A percentile compares a stretch with the other conserved stretches of the same genome.
These are phyloP conservation scores for Escovopsis sp. DNA, from an alignment of 2,329 filamentous ascomycete genomes.

Conservation along the genomic window DNA sequence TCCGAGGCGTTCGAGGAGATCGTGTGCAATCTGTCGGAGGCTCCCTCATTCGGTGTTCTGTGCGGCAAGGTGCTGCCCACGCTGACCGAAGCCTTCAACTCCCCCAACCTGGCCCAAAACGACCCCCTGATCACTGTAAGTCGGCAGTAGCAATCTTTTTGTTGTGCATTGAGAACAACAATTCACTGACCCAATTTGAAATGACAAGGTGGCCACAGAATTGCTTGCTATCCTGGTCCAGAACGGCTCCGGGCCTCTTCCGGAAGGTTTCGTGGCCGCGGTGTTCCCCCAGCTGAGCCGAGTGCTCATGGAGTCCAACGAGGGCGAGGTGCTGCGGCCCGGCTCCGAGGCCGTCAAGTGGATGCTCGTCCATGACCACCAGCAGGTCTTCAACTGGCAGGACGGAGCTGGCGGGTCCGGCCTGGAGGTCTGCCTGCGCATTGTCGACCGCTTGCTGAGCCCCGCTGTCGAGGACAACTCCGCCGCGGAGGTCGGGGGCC, in stretches of 20 bases:
- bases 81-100: slow-evolving; percentile 76
- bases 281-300: slow-evolving; percentile 77
- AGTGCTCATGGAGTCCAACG: slow-evolving; percentile 67
- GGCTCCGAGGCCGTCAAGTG: slow-evolving; percentile 78
- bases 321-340: slow-evolving; percentile 77
- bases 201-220: slow-evolving; percentile 57
- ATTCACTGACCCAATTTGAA: slow-evolving; percentile 11
- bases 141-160: slow-evolving; percentile 1
- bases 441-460: slow-evolving; percentile 81
- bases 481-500: slow-evolving; percentile 86
- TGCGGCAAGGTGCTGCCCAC: slow-evolving; percentile 80
- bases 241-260: slow-evolving; percentile 71
- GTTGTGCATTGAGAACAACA: no score
- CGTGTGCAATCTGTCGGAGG: slow-evolving; percentile 50
- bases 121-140: slow-evolving; percentile 63
- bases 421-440: slow-evolving; percentile 75
- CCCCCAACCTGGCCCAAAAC: slow-evolving; percentile 73
- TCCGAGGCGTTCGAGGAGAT: slow-evolving; percentile 87
- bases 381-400: slow-evolving; percentile 78
- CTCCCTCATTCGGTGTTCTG: slow-evolving; percentile 58
- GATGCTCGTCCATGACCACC: slow-evolving; percentile 77
- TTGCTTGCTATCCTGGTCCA: slow-evolving; percentile 69
- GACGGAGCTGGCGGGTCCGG: slow-evolving; percentile 69
- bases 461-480: slow-evolving; percentile 80
- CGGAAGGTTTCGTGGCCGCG: slow-evolving; percentile 69